Percentiles rank a stretch among this genome's conserved stretches.
Evolutionary conservation across 2,329 filamentous ascomycete species (phyloP).

Genomic region (Ophiobolus disseminans): DNA sequence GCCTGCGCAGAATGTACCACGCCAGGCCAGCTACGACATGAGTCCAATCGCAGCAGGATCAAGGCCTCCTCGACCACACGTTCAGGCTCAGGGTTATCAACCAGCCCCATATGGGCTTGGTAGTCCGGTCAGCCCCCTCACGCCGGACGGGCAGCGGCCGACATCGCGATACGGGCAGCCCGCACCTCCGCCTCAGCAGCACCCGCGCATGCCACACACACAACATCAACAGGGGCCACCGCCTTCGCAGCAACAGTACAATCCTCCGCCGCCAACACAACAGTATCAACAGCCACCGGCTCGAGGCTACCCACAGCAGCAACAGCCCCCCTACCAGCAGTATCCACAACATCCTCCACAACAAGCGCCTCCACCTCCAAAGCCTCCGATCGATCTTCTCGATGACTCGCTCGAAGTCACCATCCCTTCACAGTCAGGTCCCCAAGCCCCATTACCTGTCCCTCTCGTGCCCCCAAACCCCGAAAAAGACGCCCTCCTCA

Average conservation of each 20-base stretch:
- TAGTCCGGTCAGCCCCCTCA: slow-evolving; percentile 49
- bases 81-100: slow-evolving; percentile 34
- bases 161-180: slow-evolving; percentile 30
- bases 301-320: slow-evolving; percentile 25
- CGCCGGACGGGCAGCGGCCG: slow-evolving; percentile 34
- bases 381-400: slow-evolving; percentile 60
- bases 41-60: slow-evolving; percentile 37
- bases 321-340: slow-evolving; percentile 24
- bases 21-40: slow-evolving; percentile 32
- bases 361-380: slow-evolving; percentile 26
- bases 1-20: slow-evolving; percentile 22
- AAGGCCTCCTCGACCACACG: slow-evolving; percentile 36
- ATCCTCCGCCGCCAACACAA: slow-evolving; percentile 17
- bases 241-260: slow-evolving; percentile 20
- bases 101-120: slow-evolving; percentile 31
- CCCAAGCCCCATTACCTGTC: slow-evolving; percentile 63
- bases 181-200: slow-evolving; percentile 16
- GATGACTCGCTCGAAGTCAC: slow-evolving; percentile 68
- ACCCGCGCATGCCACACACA: not conserved
- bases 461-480: slow-evolving; percentile 95
- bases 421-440: slow-evolving; percentile 57
- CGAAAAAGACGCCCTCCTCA: slow-evolving; percentile 87
- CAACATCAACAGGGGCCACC: slow-evolving; percentile 12
- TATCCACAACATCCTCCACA: slow-evolving; percentile 44
- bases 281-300: slow-evolving; percentile 22